Evolutionary conservation across 1,284 basidiomycete species (phyloP), one percentile per base, ranked within the genome.

Genomic region (Cryptococcus sp.): DNA sequence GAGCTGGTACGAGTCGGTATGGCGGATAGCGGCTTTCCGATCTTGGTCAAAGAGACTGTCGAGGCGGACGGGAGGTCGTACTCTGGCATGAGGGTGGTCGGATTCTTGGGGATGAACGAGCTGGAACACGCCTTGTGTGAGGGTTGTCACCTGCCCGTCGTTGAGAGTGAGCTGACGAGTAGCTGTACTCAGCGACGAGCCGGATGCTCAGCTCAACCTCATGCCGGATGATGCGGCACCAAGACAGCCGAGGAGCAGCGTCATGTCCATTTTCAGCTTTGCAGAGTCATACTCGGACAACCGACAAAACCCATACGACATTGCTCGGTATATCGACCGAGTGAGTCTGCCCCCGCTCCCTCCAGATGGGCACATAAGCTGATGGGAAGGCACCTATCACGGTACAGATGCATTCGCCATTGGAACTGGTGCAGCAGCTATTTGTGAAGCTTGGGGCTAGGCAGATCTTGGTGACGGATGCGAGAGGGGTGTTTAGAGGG

Each of bases 401-500:
- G 0, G 80, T 92, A 19, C 82, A 83, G 57, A 81, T 81, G 1
- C 85, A 91, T 66, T 85, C 87, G 10, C 88, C 91, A 1, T 76
- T 93, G 51, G 88, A 94, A 69, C 79, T 94, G 47, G 80, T 95
- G 1, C 92, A 95, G 62, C 86, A 91, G 66, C 80, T 92, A 63
- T 95, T 95, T 62, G 84, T 84, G 53, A 94, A 94, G 70, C 80
- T 95, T 14, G 92, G 92, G 0, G 86, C 87, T n/a, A 80, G 88
- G 54, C 91, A 91, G 61, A 81, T 95, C 23, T 78, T 97, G 22
- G 83, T 95, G 5, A 84, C 81, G 2, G 88, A 97, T 67, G 75
- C 80, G 2, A 82, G 87, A 48, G 92, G 93, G 2, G 75, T 83
- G 45, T 97, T 92, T 65, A 83, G 86, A 62, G 93, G 93, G 5